Percentiles rank a stretch among this genome's conserved stretches.
Conservation (phyloP, 2,329 filamentous ascomycete genomes). For the Hirsutella thompsonii region DNA sequence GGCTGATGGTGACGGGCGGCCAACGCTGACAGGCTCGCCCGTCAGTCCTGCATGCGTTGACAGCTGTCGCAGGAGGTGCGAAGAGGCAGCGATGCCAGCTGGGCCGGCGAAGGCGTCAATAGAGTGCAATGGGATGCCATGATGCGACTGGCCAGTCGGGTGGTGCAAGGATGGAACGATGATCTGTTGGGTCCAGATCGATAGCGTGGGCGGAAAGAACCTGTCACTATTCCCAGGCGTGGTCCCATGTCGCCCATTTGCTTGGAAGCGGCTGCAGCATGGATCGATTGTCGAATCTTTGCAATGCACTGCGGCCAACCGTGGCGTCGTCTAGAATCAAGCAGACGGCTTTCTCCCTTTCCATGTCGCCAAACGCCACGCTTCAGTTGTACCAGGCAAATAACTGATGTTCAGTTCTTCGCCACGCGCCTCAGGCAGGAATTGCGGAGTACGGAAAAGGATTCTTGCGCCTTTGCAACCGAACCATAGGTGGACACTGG, state of each 20-base stretch:
- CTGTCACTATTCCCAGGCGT: background rate
- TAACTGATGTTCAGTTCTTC: too few relatives aligned
- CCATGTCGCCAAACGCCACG: too few relatives aligned
- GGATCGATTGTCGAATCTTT: background rate
- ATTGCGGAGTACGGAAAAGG: too few relatives aligned
- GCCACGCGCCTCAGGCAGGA: too few relatives aligned
- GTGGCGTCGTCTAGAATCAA: too few relatives aligned
- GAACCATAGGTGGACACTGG: background rate
- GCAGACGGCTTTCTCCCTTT: too few relatives aligned
- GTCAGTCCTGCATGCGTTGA: constrained; percentile 7
- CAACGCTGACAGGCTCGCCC: constrained; percentile 2
- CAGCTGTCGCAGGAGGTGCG: constrained; percentile 6
- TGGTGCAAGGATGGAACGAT: constrained; percentile 9
- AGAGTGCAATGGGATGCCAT: constrained; percentile 9
- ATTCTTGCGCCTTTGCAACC: background rate
- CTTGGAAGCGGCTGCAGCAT: background rate
- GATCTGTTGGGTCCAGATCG: constrained; percentile 4
- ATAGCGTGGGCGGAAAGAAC: constrained; percentile 1
- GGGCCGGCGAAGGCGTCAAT: constrained; percentile 10
- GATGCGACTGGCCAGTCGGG: constrained; percentile 22
- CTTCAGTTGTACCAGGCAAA: too few relatives aligned
- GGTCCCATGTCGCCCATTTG: background rate
- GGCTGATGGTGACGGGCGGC: background rate
- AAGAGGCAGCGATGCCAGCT: constrained; percentile 2
- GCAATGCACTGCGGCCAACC: background rate